A percentile compares a stretch with the other conserved stretches of the same genome.
phyloP scores from a whole-genome alignment of 495 filamentous ascomycete genomes.

The Cryomyces minteri region DNA sequence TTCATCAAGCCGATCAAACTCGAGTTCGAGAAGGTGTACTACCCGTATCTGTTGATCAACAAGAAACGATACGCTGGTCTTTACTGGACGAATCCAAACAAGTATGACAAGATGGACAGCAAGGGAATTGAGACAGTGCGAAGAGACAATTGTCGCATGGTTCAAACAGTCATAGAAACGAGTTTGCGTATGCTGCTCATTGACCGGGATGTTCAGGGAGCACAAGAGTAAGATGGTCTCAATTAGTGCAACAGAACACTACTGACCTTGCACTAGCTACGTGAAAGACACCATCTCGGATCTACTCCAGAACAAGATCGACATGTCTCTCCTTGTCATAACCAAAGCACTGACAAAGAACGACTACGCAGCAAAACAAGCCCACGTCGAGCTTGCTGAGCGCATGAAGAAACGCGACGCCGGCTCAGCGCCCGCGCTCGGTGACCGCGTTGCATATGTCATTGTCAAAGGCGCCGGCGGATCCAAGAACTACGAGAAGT shows the following conservation, averaged over 20 bases:
- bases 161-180: slow-evolving; percentile 95
- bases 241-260: neutral
- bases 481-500: slow-evolving; percentile 85
- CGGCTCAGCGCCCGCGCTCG: slow-evolving; percentile 83
- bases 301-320: slow-evolving; percentile 89
- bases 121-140: slow-evolving; percentile 98
- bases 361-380: slow-evolving; percentile 76
- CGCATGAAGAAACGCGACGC: slow-evolving; percentile 93
- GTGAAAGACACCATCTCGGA: slow-evolving; percentile 94
- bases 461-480: slow-evolving; percentile 84
- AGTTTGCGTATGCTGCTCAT: slow-evolving; percentile 91
- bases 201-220: slow-evolving; percentile 69
- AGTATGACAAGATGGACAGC: slow-evolving; percentile 98
- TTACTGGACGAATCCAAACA: slow-evolving; percentile 90
- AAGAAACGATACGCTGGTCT: slow-evolving; percentile 98
- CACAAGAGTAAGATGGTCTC: slow-evolving; percentile 62
- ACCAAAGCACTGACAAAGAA: slow-evolving; percentile 85
- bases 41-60: slow-evolving; percentile 96
- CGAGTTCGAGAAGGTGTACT: slow-evolving; percentile 99
- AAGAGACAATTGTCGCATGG: slow-evolving; percentile 86
- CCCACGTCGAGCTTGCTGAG: slow-evolving; percentile 82
- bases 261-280: slow-evolving; percentile 36
- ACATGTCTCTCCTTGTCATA: slow-evolving; percentile 98
- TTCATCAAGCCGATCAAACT: slow-evolving; percentile 95
- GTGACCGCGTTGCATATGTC: slow-evolving; percentile 95